Base-by-base conservation (phyloP, 1,139 yeast species). In the Suhomyces bribrorum region DNA sequence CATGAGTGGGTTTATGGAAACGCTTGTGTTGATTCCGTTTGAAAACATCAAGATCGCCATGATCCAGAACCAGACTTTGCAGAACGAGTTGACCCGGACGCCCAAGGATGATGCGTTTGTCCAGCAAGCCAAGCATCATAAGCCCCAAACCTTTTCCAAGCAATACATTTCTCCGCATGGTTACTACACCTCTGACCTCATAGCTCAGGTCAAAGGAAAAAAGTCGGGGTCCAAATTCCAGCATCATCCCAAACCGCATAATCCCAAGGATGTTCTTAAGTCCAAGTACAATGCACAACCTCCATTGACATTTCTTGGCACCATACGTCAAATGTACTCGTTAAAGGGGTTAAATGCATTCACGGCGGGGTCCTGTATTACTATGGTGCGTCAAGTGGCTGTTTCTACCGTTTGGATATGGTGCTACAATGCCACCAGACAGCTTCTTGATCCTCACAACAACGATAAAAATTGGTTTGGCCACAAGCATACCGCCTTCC, bases 371-470 rank as follows among this genome's bases (percentile, higher is more conserved):
- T 74, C 90, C 6, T 66, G 77, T 44, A 86, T 95, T 12, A 90
- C 97, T 0, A 63, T 88, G 29, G 64, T 81, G 9, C 77, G 97
- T 46, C 97, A 90, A 56, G 75, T 84, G 5, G 75, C 85, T 34
- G 84, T 85, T 44, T 82, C 95, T 16, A 77, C 85, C 33, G 92
- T 87, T 2, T 81, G 96, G 76, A 83, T 89, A 48, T 84, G 95
- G 6, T 77, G 90, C 0, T 92, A 86, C 61, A 86, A 86, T 43
- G 77, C 86, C 26, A 67, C 90, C 29, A 81, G 86, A 53, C 96
- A 88, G 53, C 53, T 79, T 34, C 59, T 83, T 15, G 78, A 78
- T 32, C 88, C 89, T 0, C 78, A 73, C 42, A 65, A 68, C 31
- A 61, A 66, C 27, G 65, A 71, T 31, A 61, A 57, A 18, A 60